Base-by-base conservation (phyloP, 257 asterid genomes). In the Scutellaria minor region DNA sequence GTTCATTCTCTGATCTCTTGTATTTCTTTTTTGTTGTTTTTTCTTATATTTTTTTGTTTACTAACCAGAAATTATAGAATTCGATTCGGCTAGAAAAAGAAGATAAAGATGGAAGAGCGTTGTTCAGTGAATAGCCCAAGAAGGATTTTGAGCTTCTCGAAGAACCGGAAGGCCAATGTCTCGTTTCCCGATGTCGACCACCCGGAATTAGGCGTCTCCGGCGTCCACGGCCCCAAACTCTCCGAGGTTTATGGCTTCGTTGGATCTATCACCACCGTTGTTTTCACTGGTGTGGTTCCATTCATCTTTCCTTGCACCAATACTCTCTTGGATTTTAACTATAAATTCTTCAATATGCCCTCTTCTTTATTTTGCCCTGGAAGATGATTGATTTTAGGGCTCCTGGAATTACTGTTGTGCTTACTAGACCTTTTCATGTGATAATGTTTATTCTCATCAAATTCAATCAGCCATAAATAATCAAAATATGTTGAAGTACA, bases 231-330 rank as follows among this genome's bases (percentile, higher is more conserved):
- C 1, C 97, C 94, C 66, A 94, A 89, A 67, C 89, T 82, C 60
- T 87, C 93, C 0, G 99, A 94, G 86, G 99, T 94, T 70, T 94
- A 94, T 75, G 97, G 98, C 2, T 89, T 93, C 73, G 96, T 93
- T 62, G 98, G 98, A 62, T 89, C 97, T 78, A 91, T 93, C 83
- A 85, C 96, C 42, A 86, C 94, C 59, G 93, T 89, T 64, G 96
- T 93, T 70, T 85, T 90, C 68, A 80, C 94, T 76, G 94, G 27
- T 24, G 1, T 24, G 27, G 97, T 93, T 55, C 6, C 39, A 20
- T 64, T n/a, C 74, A 15, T 11, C 45, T 78, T 6, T 18, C 48
- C 9, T 52, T 64, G 35, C 35, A 6, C 58, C 7, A 10, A 35
- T 65, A 58, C 44, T 27, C 35, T 27, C 35, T 27, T 27, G 54